A percentile compares a stretch with the other conserved stretches of the same genome.
Conservation (phyloP, 2,329 filamentous ascomycete species). For the Trichophyton simii region DNA sequence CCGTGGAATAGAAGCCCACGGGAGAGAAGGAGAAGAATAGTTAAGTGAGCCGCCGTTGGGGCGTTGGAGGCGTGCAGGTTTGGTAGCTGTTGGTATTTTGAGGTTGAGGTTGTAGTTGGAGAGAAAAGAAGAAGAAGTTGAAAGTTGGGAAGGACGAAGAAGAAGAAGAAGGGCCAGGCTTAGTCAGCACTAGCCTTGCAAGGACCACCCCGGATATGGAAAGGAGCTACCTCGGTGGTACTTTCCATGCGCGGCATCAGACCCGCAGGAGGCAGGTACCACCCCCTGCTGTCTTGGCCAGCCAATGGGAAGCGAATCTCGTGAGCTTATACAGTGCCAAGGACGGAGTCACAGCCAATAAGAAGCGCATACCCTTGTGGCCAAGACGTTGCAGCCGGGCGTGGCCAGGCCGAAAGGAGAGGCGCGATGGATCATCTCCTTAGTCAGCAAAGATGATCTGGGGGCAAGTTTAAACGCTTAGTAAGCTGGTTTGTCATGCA, state of each 20-base stretch:
- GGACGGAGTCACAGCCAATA: not conserved
- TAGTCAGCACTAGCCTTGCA: not conserved
- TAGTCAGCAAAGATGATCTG: not conserved
- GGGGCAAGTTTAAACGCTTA: not conserved
- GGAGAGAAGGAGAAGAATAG: not conserved
- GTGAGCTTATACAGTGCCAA: slow-evolving; percentile 2
- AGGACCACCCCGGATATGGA: not conserved
- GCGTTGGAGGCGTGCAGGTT: not conserved
- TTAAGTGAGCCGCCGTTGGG: not conserved
- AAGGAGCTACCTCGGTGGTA: slow-evolving; percentile 1
- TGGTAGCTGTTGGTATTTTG: not conserved
- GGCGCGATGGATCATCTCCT: not conserved
- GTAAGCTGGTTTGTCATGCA: not conserved
- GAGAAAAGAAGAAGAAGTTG: slow-evolving; percentile 11
- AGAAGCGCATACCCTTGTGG: not conserved
- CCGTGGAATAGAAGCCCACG: not conserved
- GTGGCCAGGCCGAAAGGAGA: not conserved
- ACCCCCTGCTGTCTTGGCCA: not conserved
- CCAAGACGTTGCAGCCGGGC: not conserved
- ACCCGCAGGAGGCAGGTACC: slow-evolving; percentile 2
- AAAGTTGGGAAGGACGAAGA: slow-evolving; percentile 3
- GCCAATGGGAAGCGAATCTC: not conserved
- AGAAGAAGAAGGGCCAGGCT: not conserved
- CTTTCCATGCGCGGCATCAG: slow-evolving; percentile 3
- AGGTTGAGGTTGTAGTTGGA: slow-evolving; percentile 3